A percentile compares a stretch with the other conserved stretches of the same genome.
These are phyloP conservation scores for Sugiyamaella japonica DNA, from an alignment of 1,139 yeast genomes.

Conservation along the genomic window DNA sequence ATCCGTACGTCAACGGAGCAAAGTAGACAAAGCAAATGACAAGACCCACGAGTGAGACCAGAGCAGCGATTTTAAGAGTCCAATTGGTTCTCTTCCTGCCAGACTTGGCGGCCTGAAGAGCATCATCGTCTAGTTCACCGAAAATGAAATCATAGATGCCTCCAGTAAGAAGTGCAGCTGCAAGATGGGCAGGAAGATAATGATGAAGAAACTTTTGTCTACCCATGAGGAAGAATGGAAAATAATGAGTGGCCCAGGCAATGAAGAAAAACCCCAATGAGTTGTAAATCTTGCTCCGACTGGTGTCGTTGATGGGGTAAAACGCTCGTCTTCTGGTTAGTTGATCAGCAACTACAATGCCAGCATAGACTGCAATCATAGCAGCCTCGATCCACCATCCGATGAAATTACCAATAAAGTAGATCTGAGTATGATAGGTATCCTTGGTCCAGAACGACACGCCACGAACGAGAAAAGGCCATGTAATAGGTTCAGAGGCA, in stretches of 20 bases:
- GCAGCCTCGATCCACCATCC: conserved; percentile 91
- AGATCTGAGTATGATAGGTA: conserved; percentile 62
- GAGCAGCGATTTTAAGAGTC: conserved; percentile 22
- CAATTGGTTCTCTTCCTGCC: conserved; percentile 25
- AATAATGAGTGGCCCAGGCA: conserved; percentile 87
- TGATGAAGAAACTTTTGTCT: conserved; percentile 96
- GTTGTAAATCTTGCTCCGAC: conserved; percentile 74
- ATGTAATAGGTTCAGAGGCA: conserved; percentile 86
- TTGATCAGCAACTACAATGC: conserved; percentile 69
- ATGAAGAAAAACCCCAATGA: conserved; percentile 81
- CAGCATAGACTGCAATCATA: conserved; percentile 64
- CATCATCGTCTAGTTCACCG: conserved; percentile 49
- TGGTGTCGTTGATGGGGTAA: conserved; percentile 55
- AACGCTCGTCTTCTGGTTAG: conserved; percentile 72
- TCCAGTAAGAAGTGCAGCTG: conserved; percentile 83
- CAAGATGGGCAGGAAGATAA: conserved; percentile 96
- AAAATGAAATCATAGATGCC: conserved; percentile 77
- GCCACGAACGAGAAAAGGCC: conserved; percentile 94
- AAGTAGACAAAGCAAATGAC: conserved; percentile 69
- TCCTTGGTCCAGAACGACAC: conserved; percentile 95
- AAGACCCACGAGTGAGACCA: conserved; percentile 40
- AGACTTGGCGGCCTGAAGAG: conserved; percentile 21
- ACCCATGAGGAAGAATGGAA: conserved; percentile 74
- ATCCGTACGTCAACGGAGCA: conserved; percentile 86
- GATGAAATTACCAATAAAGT: conserved; percentile 82